A percentile compares a stretch with the other conserved stretches of the same genome.
Evolutionary conservation across 352 stramenopile species (phyloP).

Genomic region (Pythium periplocum): DNA sequence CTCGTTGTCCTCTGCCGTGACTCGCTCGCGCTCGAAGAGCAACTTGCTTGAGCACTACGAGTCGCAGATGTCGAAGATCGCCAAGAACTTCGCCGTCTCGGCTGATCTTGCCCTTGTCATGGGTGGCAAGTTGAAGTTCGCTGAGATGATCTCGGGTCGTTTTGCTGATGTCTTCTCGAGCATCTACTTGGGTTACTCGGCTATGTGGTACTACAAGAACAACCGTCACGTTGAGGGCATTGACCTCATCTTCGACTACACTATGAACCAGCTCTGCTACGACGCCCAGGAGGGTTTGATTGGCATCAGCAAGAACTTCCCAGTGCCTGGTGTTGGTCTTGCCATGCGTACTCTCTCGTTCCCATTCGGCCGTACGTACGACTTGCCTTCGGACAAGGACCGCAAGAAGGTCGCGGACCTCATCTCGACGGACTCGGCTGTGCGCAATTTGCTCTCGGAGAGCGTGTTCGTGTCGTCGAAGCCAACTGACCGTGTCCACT

Average conservation of each 20-base stretch:
- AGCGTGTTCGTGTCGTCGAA: slow-evolving; percentile 77
- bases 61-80: slow-evolving; percentile 94
- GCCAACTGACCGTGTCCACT: slow-evolving; percentile 51
- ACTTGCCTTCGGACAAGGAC: slow-evolving; percentile 86
- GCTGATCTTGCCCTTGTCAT: slow-evolving; percentile 95
- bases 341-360: slow-evolving; percentile 95
- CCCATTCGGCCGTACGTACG: slow-evolving; percentile 93
- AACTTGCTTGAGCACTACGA: slow-evolving; percentile 95
- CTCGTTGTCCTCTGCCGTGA: slow-evolving; percentile 89
- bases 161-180: slow-evolving; percentile 96
- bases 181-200: slow-evolving; percentile 97
- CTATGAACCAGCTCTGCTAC: slow-evolving; percentile 94
- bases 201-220: slow-evolving; percentile 96
- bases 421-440: slow-evolving; percentile 63
- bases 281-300: slow-evolving; percentile 95
- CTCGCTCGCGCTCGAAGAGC: slow-evolving; percentile 88
- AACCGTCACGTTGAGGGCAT: slow-evolving; percentile 92
- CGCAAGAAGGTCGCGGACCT: slow-evolving; percentile 66
- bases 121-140: slow-evolving; percentile 97
- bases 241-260: slow-evolving; percentile 95
- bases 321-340: slow-evolving; percentile 85
- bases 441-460: slow-evolving; percentile 65
- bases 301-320: slow-evolving; percentile 96
- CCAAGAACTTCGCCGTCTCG: slow-evolving; percentile 96
- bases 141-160: slow-evolving; percentile 96